Base-by-base conservation (phyloP, 306 rosid genomes). In the Elaeagnus macrophylla region DNA sequence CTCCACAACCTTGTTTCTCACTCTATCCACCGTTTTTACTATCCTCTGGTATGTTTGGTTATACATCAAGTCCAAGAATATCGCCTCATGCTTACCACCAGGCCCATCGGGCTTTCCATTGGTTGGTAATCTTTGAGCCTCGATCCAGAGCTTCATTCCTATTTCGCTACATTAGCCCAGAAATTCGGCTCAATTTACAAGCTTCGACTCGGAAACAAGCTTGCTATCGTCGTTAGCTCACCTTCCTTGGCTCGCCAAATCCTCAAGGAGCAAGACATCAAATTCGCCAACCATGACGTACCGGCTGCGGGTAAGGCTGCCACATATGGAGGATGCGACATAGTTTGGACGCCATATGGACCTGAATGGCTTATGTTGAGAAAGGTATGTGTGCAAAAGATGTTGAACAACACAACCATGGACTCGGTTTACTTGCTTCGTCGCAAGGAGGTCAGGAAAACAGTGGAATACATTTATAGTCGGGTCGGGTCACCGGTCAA, bases 351-450 rank as follows among this genome's bases (percentile, higher is more conserved):
- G 1, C 94, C 77, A 0, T 80, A 84, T 20, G 94, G 91, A 2
- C 54, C 78, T 0, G 84, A 88, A 39, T 88, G 94, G 96, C 65
- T 86, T 46, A 88, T 76, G 96, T 39, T 81, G 68, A 51, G 89
- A 20, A 88, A 81, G 66, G 32, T 25, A 3, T 25, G 32, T 25
- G 32, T 25, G 32, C 32, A 2, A 25, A 25, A 25, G 32, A 25
- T 25, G 32, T 25, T 25, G 32, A 25, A 5, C 32, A 25, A 25
- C 32, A 25, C 32, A 25, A 25, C 32, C 32, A 25, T 25, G 5
- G 32, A 25, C 32, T 25, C 32, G 4, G 32, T 25, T 25, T 25
- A 25, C 32, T 25, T 25, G 32, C 32, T 25, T 25, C 32, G 32
- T 25, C 32, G 32, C 32, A 25, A 3, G 4, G 32, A 25, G 4